Conservation (phyloP, 495 filamentous ascomycete species). For the Durotheca rogersii region DNA sequence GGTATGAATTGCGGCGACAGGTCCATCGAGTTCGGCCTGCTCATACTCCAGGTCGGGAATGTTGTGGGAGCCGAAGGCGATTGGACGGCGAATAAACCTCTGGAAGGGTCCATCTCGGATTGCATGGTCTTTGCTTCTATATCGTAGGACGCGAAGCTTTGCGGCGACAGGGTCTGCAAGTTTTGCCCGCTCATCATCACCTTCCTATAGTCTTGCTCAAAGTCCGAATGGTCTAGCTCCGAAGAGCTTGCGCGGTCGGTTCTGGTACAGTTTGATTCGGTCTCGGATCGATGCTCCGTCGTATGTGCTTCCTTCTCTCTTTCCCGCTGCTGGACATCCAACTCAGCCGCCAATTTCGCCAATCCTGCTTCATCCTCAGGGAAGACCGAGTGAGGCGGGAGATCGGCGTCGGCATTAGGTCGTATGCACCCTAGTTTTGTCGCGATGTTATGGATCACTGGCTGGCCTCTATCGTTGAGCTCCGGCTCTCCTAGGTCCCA, state of each 20-base stretch:
- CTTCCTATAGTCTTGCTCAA: slow-evolving; percentile 52
- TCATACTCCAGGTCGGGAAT: slow-evolving; percentile 40
- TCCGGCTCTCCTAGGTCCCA: slow-evolving; percentile 59
- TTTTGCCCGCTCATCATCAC: slow-evolving; percentile 40
- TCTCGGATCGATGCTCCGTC: slow-evolving; percentile 39
- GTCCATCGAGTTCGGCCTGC: slow-evolving; percentile 37
- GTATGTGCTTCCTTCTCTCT: slow-evolving; percentile 31
- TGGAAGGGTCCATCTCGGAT: slow-evolving; percentile 31
- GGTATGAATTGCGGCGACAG: slow-evolving; percentile 34
- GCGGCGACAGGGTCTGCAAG: slow-evolving; percentile 47
- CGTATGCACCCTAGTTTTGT: slow-evolving; percentile 58
- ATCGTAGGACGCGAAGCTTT: slow-evolving; percentile 45
- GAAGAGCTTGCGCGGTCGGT: slow-evolving; percentile 54
- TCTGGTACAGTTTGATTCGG: slow-evolving; percentile 37
- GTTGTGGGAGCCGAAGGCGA: slow-evolving; percentile 32
- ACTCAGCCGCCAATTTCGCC: slow-evolving; percentile 49
- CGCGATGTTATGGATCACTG: slow-evolving; percentile 58
- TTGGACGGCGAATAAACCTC: slow-evolving; percentile 34
- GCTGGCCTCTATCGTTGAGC: slow-evolving; percentile 57
- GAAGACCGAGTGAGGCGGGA: slow-evolving; percentile 53
- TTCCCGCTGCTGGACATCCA: slow-evolving; percentile 46
- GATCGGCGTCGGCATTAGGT: slow-evolving; percentile 54
- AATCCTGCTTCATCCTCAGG: slow-evolving; percentile 56
- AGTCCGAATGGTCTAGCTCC: slow-evolving; percentile 53
- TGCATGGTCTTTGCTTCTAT: slow-evolving; percentile 41